Percentiles rank a stretch among this genome's conserved stretches.
phyloP scores from a whole-genome alignment of 2,329 filamentous ascomycete genomes.

The Fusarium transvaalense region DNA sequence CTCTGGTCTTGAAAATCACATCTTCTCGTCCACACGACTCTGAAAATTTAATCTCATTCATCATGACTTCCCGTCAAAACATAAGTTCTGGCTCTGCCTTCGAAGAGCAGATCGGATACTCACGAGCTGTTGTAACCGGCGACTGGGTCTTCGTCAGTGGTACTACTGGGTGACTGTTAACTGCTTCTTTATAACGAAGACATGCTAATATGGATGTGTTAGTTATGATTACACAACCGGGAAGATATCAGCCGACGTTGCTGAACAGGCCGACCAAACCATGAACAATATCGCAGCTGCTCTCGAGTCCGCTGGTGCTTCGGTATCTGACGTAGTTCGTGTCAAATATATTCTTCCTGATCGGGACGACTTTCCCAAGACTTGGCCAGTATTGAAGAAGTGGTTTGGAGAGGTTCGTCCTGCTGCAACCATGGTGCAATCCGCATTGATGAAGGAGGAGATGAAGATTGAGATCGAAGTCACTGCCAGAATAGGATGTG shows the following conservation, averaged over 20 bases:
- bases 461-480: slow-evolving; percentile 61
- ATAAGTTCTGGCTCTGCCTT: slow-evolving; percentile 65
- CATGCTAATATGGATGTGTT: neutral
- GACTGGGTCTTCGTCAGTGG: slow-evolving; percentile 67
- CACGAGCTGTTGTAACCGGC: slow-evolving; percentile 64
- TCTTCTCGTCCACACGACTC: neutral
- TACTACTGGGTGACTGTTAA: slow-evolving; percentile 61
- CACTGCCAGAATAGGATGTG: slow-evolving; percentile 54
- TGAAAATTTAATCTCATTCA: neutral
- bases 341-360: slow-evolving; percentile 66
- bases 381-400: slow-evolving; percentile 63
- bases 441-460: slow-evolving; percentile 63
- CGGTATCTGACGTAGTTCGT: slow-evolving; percentile 62
- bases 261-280: slow-evolving; percentile 63
- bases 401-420: slow-evolving; percentile 65
- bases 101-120: slow-evolving; percentile 67
- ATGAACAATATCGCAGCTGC: slow-evolving; percentile 62
- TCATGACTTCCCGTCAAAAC: slow-evolving; percentile 54
- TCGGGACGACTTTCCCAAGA: slow-evolving; percentile 60
- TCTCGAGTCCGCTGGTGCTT: slow-evolving; percentile 58
- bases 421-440: slow-evolving; percentile 67
- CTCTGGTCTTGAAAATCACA: neutral
- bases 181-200: neutral
- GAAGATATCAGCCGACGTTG: slow-evolving; percentile 59
- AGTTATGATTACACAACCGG: slow-evolving; percentile 66